Percentiles rank a stretch among this genome's conserved stretches.
These are phyloP conservation scores for Solanum hybrid DNA, from an alignment of 305 asterid genomes.

Conservation along the genomic window DNA sequence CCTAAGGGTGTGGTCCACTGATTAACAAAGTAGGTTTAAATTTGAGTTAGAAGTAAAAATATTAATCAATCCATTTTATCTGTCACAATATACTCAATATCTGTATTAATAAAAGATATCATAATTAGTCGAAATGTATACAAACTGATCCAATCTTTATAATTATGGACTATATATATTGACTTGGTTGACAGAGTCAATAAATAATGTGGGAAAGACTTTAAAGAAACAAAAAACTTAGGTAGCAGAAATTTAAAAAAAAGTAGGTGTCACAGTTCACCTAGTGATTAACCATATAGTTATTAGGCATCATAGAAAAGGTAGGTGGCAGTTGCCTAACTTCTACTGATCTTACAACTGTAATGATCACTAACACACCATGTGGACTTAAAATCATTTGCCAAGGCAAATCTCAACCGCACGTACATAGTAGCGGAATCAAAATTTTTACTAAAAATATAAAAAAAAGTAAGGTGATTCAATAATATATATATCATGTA, in stretches of 20 bases:
- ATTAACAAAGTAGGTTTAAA: not conserved
- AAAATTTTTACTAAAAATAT: not conserved
- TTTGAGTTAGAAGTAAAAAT: too few relatives aligned
- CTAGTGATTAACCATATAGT: slow-evolving; percentile 2
- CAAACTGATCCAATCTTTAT: fast-evolving
- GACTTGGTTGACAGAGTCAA: not conserved
- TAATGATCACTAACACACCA: not conserved
- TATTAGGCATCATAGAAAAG: not conserved
- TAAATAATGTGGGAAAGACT: not conserved
- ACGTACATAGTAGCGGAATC: not conserved
- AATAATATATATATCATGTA: not conserved
- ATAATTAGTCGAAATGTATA: not conserved
- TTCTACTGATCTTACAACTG: not conserved
- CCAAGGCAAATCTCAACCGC: not conserved
- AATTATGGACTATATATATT: not conserved
- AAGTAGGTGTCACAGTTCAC: slow-evolving; percentile 18
- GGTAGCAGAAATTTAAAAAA: not conserved
- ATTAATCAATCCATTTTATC: too few relatives aligned
- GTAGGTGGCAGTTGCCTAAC: slow-evolving; percentile 5
- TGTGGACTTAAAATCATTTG: not conserved
- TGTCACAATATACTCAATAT: not conserved
- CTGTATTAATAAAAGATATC: fast-evolving
- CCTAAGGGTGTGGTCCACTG: not conserved
- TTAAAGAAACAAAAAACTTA: not conserved
- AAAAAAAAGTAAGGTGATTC: not conserved